Conservation (phyloP, 2,329 filamentous ascomycete species). For the Elsinoe ampelina region DNA sequence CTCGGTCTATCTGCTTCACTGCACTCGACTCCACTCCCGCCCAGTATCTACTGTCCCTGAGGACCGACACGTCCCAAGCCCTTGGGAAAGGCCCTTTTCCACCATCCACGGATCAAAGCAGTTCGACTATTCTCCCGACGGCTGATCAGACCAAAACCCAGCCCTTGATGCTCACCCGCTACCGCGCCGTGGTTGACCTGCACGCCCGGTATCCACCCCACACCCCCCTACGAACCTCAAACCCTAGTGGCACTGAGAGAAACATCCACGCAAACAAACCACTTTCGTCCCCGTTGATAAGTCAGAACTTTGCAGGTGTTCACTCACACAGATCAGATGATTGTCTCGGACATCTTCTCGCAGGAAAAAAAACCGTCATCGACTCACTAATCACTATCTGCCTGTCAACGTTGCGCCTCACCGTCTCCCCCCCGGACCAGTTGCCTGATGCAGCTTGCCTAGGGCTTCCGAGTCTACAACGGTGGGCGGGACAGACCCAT, state of each 20-base stretch:
- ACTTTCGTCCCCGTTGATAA: neutral
- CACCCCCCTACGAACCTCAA: neutral
- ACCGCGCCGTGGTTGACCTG: neutral
- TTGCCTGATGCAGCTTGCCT: neutral
- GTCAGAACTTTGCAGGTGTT: neutral
- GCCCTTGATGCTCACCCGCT: neutral
- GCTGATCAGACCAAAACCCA: neutral
- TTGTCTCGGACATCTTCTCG: neutral
- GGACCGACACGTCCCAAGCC: neutral
- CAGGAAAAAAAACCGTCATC: too few relatives aligned
- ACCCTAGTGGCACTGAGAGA: neutral
- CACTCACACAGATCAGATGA: neutral
- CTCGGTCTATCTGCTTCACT: neutral
- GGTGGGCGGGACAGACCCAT: neutral
- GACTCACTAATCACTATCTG: too few relatives aligned
- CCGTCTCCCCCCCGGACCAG: neutral
- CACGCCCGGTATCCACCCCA: conserved; percentile 1
- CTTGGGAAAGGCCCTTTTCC: neutral
- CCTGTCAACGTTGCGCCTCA: neutral
- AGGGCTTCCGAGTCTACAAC: neutral
- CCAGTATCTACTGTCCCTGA: too few relatives aligned
- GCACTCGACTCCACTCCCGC: too few relatives aligned
- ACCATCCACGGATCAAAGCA: neutral
- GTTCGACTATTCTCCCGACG: neutral
- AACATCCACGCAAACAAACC: neutral